Conservation (phyloP, 2,329 filamentous ascomycete genomes). For the Fusarium brevicatenulatum region DNA sequence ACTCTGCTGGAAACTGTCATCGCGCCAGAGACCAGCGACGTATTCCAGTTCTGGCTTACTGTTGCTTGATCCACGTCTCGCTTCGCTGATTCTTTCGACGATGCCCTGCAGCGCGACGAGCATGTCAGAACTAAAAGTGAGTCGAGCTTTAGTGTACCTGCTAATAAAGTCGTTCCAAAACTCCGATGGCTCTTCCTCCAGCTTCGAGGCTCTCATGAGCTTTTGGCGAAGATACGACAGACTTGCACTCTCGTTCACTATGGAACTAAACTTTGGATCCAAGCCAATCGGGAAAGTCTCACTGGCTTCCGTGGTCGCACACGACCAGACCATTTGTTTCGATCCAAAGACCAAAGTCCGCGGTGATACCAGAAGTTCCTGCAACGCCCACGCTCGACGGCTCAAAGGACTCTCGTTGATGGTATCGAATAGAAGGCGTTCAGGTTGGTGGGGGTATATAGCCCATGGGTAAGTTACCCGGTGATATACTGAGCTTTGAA, state of each 20-base stretch:
- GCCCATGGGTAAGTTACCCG: conserved; percentile 3
- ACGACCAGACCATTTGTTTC: conserved; percentile 4
- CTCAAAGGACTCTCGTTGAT: conserved; percentile 1
- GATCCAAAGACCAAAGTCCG: background rate
- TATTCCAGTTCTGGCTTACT: background rate
- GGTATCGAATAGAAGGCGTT: background rate
- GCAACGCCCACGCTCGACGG: background rate
- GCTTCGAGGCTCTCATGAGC: background rate
- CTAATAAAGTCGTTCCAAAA: conserved; percentile 4
- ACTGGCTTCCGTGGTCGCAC: background rate
- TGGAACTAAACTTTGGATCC: background rate
- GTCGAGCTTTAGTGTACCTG: background rate
- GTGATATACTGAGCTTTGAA: background rate
- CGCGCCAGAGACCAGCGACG: background rate
- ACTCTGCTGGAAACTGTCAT: background rate
- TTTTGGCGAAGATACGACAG: background rate
- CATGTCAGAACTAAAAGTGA: background rate
- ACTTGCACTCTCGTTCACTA: background rate
- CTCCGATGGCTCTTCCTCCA: background rate
- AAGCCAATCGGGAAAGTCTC: background rate
- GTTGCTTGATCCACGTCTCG: accelerated
- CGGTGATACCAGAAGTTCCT: background rate
- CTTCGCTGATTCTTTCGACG: background rate
- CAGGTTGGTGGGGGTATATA: background rate
- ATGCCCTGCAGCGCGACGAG: background rate